Base-by-base conservation (phyloP, 768 basidiomycete genomes). In the Cystobasidium onofrii region DNA sequence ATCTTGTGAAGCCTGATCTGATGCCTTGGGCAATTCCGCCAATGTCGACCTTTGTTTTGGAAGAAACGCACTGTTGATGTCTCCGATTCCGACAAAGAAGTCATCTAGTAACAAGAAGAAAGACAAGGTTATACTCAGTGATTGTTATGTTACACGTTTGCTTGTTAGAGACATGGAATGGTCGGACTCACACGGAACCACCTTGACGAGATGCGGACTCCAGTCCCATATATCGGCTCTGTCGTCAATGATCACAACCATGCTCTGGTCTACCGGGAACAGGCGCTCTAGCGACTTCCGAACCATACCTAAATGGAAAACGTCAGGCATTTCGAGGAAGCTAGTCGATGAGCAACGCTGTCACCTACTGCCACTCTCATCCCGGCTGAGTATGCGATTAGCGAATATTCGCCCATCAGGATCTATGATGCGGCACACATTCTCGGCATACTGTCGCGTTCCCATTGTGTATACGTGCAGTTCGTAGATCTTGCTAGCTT, bases 381-480 rank as follows among this genome's bases (percentile, higher is more conserved):
- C 95, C 75, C 96, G 85, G 81, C 90, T 93, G 55, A 99, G 81
- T 50, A 99, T 85, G 65, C 96, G 86, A 44, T 89, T 89, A 61
- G 91, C 89, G 78, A 99, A 99, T 76, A 89, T 84, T 81, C 84
- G 88, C 3, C 88, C 87, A 64, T 89, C 87, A 17, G 95, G 91
- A 83, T 99, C 96, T 79, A 99, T 91, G 31, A 91, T 89, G 60
- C 89, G 86, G 81, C 93, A 96, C 23, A 98, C 95, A 81, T 92
- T 87, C 81, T 93, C 90, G 43, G 96, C 96, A 81, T 98, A 99
- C 55, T 92, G 89, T 55, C 96, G 88, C 29, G 95, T 97, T 69
- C 96, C 96, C 94, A 98, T 98, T 27, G 95, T 99, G 82, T 99
- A 99, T 60, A 99, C 94, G 81, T 98, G 96, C 92, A 98, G 92